phyloP scores from a whole-genome alignment of 2,329 filamentous ascomycete species.

The Coniochaeta sp. region DNA sequence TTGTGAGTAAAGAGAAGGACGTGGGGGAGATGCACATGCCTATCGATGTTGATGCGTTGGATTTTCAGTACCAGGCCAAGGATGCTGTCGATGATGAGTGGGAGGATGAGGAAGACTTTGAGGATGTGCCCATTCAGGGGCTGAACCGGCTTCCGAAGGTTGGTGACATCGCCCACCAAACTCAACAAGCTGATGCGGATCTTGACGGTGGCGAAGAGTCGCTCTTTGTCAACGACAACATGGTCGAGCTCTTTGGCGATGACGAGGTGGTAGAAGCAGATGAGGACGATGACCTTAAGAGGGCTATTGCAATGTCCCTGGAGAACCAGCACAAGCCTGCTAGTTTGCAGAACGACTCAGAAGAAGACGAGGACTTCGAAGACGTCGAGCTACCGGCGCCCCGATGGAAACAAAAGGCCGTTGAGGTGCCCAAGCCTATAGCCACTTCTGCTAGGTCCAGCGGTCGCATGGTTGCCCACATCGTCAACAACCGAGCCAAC shows the following conservation, averaged over 20 bases:
- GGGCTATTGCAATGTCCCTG: constrained; percentile 80
- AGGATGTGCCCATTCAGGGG: constrained; percentile 88
- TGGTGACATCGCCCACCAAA: constrained; percentile 13
- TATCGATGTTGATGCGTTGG: constrained; percentile 76
- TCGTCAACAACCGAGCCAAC: constrained; percentile 67
- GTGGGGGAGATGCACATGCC: constrained; percentile 75
- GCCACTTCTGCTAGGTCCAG: constrained; percentile 26
- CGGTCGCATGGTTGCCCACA: constrained; percentile 60
- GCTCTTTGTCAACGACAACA: constrained; percentile 41
- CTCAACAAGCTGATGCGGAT: constrained; percentile 14
- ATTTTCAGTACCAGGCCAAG: constrained; percentile 47
- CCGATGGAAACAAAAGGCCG: constrained; percentile 49
- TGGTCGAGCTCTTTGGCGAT: constrained; percentile 25
- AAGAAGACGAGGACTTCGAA: constrained; percentile 36
- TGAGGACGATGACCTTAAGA: constrained; percentile 58
- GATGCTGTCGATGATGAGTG: constrained; percentile 52
- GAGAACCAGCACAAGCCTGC: constrained; percentile 44
- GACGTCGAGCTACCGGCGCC: constrained; percentile 37
- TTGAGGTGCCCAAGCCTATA: constrained; percentile 42
- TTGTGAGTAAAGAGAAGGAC: constrained; percentile 74
- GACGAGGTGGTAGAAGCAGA: constrained; percentile 21
- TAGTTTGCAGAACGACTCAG: constrained; percentile 2
- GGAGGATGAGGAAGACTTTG: constrained; percentile 73
- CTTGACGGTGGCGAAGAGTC: constrained; percentile 41
- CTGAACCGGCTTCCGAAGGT: constrained; percentile 74